These are phyloP conservation scores for Taphrina pruni DNA, from an alignment of 1,139 yeast genomes.

Conservation along the genomic window DNA sequence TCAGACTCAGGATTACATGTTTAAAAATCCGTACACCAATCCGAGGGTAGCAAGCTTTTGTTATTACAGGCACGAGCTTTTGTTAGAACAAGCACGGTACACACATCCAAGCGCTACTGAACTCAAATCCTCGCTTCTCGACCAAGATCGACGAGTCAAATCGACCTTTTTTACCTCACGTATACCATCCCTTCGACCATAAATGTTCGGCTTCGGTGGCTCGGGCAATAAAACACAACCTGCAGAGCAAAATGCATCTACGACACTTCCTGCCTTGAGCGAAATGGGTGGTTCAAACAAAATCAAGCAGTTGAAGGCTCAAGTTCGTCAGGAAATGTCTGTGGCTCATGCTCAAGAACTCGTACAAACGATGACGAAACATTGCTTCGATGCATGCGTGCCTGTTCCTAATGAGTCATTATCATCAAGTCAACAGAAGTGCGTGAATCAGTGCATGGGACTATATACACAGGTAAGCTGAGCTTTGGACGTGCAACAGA, in stretches of 20 bases:
- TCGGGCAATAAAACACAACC: conserved; percentile 21
- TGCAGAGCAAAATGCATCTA: conserved; percentile 6
- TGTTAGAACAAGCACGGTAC: no score
- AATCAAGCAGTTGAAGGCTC: conserved; percentile 50
- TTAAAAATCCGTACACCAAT: no score
- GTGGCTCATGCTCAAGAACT: conserved; percentile 51
- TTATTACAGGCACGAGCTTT: no score
- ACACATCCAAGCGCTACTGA: no score
- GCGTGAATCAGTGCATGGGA: conserved; percentile 30
- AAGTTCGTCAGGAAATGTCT: conserved; percentile 81
- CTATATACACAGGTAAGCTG: conserved; percentile 20
- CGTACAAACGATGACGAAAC: conserved; percentile 60
- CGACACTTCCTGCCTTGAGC: conserved; percentile 17
- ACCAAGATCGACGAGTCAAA: no score
- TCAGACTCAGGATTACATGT: no score
- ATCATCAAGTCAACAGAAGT: conserved; percentile 55
- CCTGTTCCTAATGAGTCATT: conserved; percentile 61
- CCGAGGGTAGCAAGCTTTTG: no score
- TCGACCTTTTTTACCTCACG: no score
- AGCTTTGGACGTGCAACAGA: conserved; percentile 52
- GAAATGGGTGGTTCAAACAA: conserved; percentile 36
- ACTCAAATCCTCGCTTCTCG: no score
- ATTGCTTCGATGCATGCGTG: conserved; percentile 83
- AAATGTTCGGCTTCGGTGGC: conserved; percentile 39
- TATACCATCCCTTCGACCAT: neutral